Percentiles rank a stretch among this genome's conserved stretches.
Conservation (phyloP, 306 rosid genomes). For the Fragaria nilgerrensis region DNA sequence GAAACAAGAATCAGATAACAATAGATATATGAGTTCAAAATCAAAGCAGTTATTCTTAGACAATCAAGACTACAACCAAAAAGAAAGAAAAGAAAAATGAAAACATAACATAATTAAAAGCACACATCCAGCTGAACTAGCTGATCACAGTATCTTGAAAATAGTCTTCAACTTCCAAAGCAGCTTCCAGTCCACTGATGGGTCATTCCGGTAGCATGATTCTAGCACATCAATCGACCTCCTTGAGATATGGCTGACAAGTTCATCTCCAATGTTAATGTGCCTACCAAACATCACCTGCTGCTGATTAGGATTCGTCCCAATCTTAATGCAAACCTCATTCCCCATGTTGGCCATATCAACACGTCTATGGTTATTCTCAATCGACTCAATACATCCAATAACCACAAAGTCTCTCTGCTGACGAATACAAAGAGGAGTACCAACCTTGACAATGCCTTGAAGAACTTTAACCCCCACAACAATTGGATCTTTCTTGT, state of each 20-base stretch:
- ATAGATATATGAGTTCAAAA: neutral
- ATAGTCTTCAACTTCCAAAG: constrained; percentile 68
- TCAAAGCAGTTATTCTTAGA: neutral
- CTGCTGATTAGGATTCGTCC: constrained; percentile 71
- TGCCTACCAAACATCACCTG: constrained; percentile 87
- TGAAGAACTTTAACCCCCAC: constrained; percentile 89
- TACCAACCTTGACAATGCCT: constrained; percentile 72
- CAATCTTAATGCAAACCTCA: constrained; percentile 83
- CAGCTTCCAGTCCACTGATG: constrained; percentile 67
- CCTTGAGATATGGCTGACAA: constrained; percentile 85
- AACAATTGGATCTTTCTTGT: constrained; percentile 93
- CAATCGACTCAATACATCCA: constrained; percentile 79
- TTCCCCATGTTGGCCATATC: constrained; percentile 84
- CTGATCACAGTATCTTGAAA: constrained; percentile 66
- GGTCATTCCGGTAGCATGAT: constrained; percentile 63
- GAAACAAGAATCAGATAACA: neutral
- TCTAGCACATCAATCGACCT: constrained; percentile 79
- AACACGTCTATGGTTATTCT: constrained; percentile 78
- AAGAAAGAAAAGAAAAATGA: neutral
- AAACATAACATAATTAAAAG: neutral
- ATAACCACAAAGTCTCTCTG: constrained; percentile 73
- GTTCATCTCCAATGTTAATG: too few relatives aligned
- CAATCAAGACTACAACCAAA: neutral
- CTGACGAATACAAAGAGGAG: constrained; percentile 43
- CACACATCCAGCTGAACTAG: neutral